Percentiles rank a stretch among this genome's conserved stretches.
Evolutionary conservation across 352 stramenopile species (phyloP).

Genomic region (Heterotrichella gracilis): DNA sequence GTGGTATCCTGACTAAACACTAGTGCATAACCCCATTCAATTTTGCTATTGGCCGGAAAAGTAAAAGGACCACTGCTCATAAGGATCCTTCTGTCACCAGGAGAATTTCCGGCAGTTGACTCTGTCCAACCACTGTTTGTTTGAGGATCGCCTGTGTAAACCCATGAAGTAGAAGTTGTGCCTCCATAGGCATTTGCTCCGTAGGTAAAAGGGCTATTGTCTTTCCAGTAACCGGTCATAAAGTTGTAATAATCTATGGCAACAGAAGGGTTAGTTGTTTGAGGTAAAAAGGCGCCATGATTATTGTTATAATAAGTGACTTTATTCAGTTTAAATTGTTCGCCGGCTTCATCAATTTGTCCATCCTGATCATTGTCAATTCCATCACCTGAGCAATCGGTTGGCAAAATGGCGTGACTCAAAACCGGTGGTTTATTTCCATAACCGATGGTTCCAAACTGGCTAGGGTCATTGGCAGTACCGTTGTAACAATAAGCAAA

Average conservation of each 20-base stretch:
- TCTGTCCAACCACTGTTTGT: neutral
- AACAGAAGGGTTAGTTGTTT: neutral
- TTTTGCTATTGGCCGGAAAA: too few species aligned
- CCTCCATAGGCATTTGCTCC: neutral
- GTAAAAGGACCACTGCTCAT: neutral
- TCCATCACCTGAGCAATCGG: neutral
- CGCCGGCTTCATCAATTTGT: neutral
- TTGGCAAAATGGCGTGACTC: too few species aligned
- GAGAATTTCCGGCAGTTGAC: neutral
- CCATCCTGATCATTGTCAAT: neutral
- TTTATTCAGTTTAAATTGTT: neutral
- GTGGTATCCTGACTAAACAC: too few species aligned
- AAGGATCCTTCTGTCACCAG: neutral
- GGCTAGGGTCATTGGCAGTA: neutral
- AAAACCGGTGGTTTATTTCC: neutral
- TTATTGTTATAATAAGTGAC: slow-evolving; percentile 8
- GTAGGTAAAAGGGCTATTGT: neutral
- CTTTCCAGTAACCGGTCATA: neutral
- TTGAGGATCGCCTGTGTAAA: neutral
- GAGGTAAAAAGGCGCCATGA: neutral
- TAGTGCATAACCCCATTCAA: too few species aligned
- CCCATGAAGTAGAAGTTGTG: neutral
- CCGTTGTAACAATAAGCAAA: neutral
- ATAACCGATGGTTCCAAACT: neutral
- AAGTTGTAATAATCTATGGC: neutral